Conservation (phyloP, 2,329 filamentous ascomycete genomes). For the Dactylonectria estremocensis region DNA sequence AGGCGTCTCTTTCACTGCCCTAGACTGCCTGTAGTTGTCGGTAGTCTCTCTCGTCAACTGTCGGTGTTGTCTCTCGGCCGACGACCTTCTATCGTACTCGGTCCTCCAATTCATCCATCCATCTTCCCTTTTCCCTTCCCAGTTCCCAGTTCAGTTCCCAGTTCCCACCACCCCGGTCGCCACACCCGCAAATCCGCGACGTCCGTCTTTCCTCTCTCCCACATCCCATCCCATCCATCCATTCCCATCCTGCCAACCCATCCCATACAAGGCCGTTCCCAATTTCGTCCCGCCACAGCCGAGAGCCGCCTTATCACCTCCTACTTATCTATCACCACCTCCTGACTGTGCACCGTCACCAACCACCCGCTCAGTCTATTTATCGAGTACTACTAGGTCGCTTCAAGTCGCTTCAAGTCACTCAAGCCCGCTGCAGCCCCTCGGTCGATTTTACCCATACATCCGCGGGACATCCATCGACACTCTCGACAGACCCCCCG, state of each 20-base stretch:
- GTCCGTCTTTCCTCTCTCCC: background rate
- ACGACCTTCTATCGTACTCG: background rate
- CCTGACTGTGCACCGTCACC: background rate
- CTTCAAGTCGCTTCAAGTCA: too few relatives aligned
- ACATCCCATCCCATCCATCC: background rate
- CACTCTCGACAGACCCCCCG: background rate
- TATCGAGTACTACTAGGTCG: too few relatives aligned
- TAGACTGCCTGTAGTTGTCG: too few relatives aligned
- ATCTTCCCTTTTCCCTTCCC: background rate
- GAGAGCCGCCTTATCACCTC: constrained; percentile 11
- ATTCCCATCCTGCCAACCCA: background rate
- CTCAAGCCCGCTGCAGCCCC: background rate
- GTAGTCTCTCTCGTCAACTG: too few relatives aligned
- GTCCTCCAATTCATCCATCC: background rate
- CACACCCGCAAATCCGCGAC: background rate
- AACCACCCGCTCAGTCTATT: constrained; percentile 2
- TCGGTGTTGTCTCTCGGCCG: background rate
- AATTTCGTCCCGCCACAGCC: constrained; percentile 9
- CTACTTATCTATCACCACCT: background rate
- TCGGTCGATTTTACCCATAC: constrained; percentile 1
- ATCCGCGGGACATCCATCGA: constrained; percentile 6
- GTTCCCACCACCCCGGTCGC: background rate
- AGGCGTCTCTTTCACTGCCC: too few relatives aligned
- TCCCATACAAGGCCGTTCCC: constrained; percentile 5
- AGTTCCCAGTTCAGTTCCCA: too few relatives aligned